Conservation (phyloP, 2,329 filamentous ascomycete genomes). For the Xylariaceae sp. region DNA sequence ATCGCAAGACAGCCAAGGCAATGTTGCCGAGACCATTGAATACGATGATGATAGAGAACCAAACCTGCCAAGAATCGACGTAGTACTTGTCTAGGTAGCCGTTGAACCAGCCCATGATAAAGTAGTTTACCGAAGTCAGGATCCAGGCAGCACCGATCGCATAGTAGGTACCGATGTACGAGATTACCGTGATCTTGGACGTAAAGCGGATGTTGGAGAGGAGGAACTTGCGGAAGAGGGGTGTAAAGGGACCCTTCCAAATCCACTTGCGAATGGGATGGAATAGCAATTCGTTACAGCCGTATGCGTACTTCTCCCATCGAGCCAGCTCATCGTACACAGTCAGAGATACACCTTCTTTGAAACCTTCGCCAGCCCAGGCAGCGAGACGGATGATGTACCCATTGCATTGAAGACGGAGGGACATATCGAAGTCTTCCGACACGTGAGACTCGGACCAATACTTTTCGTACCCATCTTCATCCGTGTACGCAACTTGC, state of each 20-base stretch:
- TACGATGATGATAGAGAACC: constrained; percentile 78
- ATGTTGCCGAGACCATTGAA: constrained; percentile 77
- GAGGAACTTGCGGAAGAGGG: constrained; percentile 64
- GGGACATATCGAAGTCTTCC: constrained; percentile 76
- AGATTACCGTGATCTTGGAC: constrained; percentile 72
- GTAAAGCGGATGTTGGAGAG: constrained; percentile 63
- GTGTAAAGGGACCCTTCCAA: constrained; percentile 64
- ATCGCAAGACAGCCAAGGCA: constrained; percentile 71
- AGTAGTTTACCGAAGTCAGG: constrained; percentile 71
- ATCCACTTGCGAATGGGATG: constrained; percentile 66
- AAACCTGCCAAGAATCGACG: constrained; percentile 72
- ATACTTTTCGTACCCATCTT: constrained; percentile 65
- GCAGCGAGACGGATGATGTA: constrained; percentile 70
- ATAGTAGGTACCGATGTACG: constrained; percentile 63
- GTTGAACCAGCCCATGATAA: constrained; percentile 72
- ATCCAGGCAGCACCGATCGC: constrained; percentile 69
- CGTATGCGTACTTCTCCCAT: constrained; percentile 76
- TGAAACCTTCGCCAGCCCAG: constrained; percentile 71
- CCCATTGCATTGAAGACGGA: constrained; percentile 70
- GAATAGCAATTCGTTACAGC: constrained; percentile 72
- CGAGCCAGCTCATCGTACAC: constrained; percentile 73
- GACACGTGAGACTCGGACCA: constrained; percentile 79
- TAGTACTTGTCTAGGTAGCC: constrained; percentile 69
- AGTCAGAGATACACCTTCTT: constrained; percentile 73
- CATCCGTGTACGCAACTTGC: constrained; percentile 56